Evolutionary conservation across 768 basidiomycete species (phyloP).

Genomic region (Panaeolus papilionaceus): DNA sequence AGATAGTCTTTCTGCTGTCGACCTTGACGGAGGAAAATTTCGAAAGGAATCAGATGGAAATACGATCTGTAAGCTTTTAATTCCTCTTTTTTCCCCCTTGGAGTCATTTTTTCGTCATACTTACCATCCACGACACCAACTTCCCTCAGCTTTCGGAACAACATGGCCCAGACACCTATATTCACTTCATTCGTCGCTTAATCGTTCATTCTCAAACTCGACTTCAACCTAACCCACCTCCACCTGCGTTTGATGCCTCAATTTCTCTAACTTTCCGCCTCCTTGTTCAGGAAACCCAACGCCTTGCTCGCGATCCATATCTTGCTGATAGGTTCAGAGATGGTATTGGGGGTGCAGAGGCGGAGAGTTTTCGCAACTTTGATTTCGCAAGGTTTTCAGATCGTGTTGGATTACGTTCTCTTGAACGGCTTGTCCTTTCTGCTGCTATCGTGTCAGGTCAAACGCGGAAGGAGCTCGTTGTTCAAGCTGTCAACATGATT

Average conservation of each 20-base stretch:
- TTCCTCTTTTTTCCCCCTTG: constrained; percentile 22
- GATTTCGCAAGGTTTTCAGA: constrained; percentile 85
- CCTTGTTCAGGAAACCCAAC: constrained; percentile 86
- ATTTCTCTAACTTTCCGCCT: constrained; percentile 83
- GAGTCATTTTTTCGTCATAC: constrained; percentile 19
- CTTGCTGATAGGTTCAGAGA: constrained; percentile 91
- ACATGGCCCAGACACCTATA: constrained; percentile 96
- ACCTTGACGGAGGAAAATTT: constrained; percentile 98
- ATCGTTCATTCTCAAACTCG: constrained; percentile 87
- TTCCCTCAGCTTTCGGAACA: constrained; percentile 85
- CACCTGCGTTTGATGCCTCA: constrained; percentile 75
- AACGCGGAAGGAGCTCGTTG: constrained; percentile 59
- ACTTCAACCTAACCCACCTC: constrained; percentile 61
- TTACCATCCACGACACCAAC: constrained; percentile 19
- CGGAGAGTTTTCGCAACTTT: constrained; percentile 82
- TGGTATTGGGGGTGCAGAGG: constrained; percentile 88
- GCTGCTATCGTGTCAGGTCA: constrained; percentile 74
- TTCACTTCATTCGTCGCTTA: constrained; percentile 96
- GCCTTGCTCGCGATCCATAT: constrained; percentile 89
- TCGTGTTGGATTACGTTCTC: constrained; percentile 78
- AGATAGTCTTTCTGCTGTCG: constrained; percentile 96
- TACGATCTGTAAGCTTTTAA: constrained; percentile 79
- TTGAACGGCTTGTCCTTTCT: constrained; percentile 80
- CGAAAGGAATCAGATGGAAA: constrained; percentile 92
- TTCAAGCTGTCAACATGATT: constrained; percentile 72